Evolutionary conservation across 2,329 filamentous ascomycete species (phyloP), one percentile per base, ranked within the genome.

Genomic region (Colletotrichum magnum): DNA sequence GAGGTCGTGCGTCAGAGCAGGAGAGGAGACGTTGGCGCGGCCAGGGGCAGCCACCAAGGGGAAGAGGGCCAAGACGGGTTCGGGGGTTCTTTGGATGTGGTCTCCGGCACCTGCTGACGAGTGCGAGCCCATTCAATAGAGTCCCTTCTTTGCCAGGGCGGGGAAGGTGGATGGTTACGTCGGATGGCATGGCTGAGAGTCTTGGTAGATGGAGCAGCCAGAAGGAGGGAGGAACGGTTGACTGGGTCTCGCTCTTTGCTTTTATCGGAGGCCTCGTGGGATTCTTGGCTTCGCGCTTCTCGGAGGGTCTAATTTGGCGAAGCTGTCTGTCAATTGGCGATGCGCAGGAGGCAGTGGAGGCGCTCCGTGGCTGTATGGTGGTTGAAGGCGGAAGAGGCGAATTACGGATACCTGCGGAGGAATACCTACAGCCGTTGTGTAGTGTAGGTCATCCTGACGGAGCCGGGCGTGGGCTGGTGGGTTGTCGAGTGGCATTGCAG

Each of bases 181-280:
- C 50, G 21, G 21, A 32, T 28, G 26, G 54, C 48, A 53, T 48
- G 53, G 54, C 32, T 56, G 54, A 54, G 50, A 24, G 48, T 53
- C 61, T 69, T 65, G 61, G 61, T 41, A 41, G 52, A 32, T n/a
- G 18, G 39, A 52, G 41, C 41, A n/a, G 41, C 13, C 41, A 15
- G 41, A 36, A 36, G 15, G 41, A 43, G 24, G 45, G 7, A 47
- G 59, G 39, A 53, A 62, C 45, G 24, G 13, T 18, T 9, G 3
- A 28, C 43, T 28, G 54, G 59, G 62, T 21, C 62, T 50, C 45
- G 16, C 15, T 52, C 24, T 48, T 28, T 5, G 28, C 36, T 12
- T 26, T 57, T 57, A 36, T 26, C 24, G 66, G 67, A 69, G 67
- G 67, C 67, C 62, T 69, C 67, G 51, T 66, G 51, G 39, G 64